These are phyloP conservation scores for Pichia ethanolica DNA, from an alignment of 805 yeast genomes.

Conservation along the genomic window DNA sequence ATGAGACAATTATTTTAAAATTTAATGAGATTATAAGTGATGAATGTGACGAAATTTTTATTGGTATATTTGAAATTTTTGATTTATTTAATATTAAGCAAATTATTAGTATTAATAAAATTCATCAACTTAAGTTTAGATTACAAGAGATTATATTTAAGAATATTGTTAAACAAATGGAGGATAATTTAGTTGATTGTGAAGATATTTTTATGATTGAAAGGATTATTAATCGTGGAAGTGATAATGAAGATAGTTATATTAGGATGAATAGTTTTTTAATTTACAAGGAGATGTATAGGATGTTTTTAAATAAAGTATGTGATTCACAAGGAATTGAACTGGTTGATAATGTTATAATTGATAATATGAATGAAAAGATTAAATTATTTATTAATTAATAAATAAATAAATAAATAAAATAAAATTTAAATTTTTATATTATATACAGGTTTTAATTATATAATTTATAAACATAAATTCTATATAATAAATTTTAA, in stretches of 20 bases:
- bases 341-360: slow-evolving; percentile 9
- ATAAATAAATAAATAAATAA: too few relatives aligned
- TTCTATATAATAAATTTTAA: neutral
- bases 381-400: neutral
- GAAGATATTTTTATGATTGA: slow-evolving; percentile 13
- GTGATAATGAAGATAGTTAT: slow-evolving; percentile 2
- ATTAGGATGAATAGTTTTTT: slow-evolving; percentile 9
- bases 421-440: neutral
- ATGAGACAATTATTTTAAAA: neutral
- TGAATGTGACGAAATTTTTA: slow-evolving; percentile 1
- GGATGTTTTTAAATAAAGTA: slow-evolving; percentile 1
- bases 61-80: slow-evolving; percentile 2
- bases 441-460: too few relatives aligned
- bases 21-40: neutral
- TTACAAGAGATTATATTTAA: slow-evolving; percentile 6
- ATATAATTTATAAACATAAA: neutral
- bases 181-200: neutral
- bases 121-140: neutral
- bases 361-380: slow-evolving; percentile 4
- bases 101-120: neutral
- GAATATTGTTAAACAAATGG: slow-evolving; percentile 1
- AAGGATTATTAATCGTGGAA: slow-evolving; percentile 1
- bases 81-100: neutral
- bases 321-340: slow-evolving; percentile 6
- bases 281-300: slow-evolving; percentile 4